phyloP scores from a whole-genome alignment of 768 basidiomycete species.

The Rhizopogon vesiculosus region DNA sequence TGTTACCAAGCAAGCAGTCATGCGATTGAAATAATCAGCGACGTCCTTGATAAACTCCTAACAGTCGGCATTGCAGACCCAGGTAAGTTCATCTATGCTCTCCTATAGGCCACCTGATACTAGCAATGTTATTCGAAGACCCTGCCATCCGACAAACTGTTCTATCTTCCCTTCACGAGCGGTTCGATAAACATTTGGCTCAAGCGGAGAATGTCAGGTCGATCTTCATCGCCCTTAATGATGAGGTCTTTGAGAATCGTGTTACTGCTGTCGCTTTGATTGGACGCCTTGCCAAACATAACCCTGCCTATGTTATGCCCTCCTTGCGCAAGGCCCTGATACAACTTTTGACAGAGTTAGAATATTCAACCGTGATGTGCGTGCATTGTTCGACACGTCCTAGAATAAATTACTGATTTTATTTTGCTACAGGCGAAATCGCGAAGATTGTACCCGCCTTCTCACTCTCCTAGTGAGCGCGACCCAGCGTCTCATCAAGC shows the following conservation, averaged over 20 bases:
- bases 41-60: slow-evolving; percentile 94
- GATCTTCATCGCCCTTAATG: slow-evolving; percentile 94
- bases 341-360: slow-evolving; percentile 92
- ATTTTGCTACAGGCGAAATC: slow-evolving; percentile 54
- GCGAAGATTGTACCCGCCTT: slow-evolving; percentile 90
- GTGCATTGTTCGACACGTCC: slow-evolving; percentile 27
- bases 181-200: slow-evolving; percentile 94
- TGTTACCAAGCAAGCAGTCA: slow-evolving; percentile 95
- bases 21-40: slow-evolving; percentile 94
- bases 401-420: not conserved
- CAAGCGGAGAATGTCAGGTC: slow-evolving; percentile 99
- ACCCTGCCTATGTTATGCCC: slow-evolving; percentile 99
- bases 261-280: slow-evolving; percentile 88
- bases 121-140: slow-evolving; percentile 33
- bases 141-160: slow-evolving; percentile 82
- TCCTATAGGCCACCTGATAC: slow-evolving; percentile 2
- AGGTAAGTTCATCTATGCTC: slow-evolving; percentile 40
- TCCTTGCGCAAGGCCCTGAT: slow-evolving; percentile 93
- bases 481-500: slow-evolving; percentile 90
- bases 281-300: slow-evolving; percentile 89
- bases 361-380: slow-evolving; percentile 87
- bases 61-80: slow-evolving; percentile 97
- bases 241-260: slow-evolving; percentile 92
- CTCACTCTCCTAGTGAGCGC: slow-evolving; percentile 87
- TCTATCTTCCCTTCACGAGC: slow-evolving; percentile 79